Evolutionary conservation across 768 basidiomycete genomes (phyloP), one percentile per base, ranked within the genome.

Genomic region (Xerocomus spinulosus): DNA sequence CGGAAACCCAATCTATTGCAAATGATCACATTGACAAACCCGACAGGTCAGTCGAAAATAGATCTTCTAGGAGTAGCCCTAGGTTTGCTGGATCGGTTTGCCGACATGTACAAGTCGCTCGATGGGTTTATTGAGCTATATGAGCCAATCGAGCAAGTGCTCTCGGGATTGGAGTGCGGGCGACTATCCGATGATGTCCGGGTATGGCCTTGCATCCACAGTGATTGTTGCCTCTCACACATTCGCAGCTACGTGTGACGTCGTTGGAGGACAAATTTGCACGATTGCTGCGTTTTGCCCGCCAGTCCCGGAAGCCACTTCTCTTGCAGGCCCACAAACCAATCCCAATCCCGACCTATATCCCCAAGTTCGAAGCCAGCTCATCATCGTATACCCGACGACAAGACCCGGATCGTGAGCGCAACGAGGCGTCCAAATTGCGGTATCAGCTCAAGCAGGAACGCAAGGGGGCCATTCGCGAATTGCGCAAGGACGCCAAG

Each of bases 401-500:
- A 44, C 87, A 87, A 61, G 96, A 98, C 66, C 94, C 95, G 9
- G 93, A 99, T 66, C 82, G 82, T 51, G 93, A 95, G 59, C 82
- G 90, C 33, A 92, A 91, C 62, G 89, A 88, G 55, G 81, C 83
- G 0, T 70, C 84, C 48, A 98, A 97, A 67, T 69, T 99, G 60
- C 85, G 87, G 46, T 78, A 80, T 33, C 82, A 93, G 63, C 86
- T 92, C 73, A 94, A 94, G 71, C 86, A 98, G 70, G 96, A 98
- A 74, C 75, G 80, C 62, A 98, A 97, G 75, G 94, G 96, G 36
- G 96, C 96, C 5, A 92, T 99, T 52, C 76, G 95, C 38, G 96
- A 99, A 64, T 74, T 99, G 44, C 82, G 96, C 51, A 97, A 97
- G 74, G 96, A 99, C 63, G 85, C 92, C 52, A 78, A 80, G 55